Evolutionary conservation across 139 green algal genomes (phyloP).

Genomic region (Astrephomene gubernaculifera): DNA sequence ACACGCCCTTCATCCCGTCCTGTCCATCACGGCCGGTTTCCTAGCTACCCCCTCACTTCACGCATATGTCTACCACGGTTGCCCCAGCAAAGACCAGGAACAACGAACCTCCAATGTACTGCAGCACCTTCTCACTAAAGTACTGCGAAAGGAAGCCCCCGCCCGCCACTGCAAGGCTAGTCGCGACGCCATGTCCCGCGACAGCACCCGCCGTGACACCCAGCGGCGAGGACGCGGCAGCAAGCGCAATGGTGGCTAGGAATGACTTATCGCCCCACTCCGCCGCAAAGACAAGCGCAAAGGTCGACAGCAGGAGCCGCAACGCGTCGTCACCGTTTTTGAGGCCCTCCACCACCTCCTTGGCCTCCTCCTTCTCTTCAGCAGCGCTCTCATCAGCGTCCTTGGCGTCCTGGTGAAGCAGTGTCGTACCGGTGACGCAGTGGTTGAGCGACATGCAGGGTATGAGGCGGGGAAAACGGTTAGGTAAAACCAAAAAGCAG

Average conservation of each 20-base stretch:
- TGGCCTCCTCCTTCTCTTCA: conserved; percentile 79
- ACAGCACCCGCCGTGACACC: conserved; percentile 85
- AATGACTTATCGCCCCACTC: conserved; percentile 99
- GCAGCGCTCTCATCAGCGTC: conserved; percentile 67
- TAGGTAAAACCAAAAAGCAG: no score
- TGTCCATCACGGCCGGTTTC: no score
- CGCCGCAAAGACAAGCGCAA: conserved; percentile 96
- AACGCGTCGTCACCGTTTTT: conserved; percentile 32
- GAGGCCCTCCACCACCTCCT: conserved; percentile 48
- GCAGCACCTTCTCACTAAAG: conserved; percentile 78
- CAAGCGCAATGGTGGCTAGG: conserved; percentile 97
- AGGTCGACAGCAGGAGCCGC: conserved; percentile 83
- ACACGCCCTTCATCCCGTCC: no score
- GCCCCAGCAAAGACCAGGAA: conserved; percentile 93
- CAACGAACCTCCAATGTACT: conserved; percentile 88
- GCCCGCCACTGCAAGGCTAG: conserved; percentile 83
- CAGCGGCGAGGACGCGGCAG: conserved; percentile 72
- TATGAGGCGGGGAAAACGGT: no score
- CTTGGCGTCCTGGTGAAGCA: conserved; percentile 73
- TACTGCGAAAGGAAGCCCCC: conserved; percentile 73
- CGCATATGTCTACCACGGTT: conserved; percentile 81
- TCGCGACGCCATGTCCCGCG: conserved; percentile 90
- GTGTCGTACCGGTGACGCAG: no score
- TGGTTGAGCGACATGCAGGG: background rate
- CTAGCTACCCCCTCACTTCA: no score